Evolutionary conservation across 2,329 filamentous ascomycete genomes (phyloP).

Genomic region (Sphaerulina musiva): DNA sequence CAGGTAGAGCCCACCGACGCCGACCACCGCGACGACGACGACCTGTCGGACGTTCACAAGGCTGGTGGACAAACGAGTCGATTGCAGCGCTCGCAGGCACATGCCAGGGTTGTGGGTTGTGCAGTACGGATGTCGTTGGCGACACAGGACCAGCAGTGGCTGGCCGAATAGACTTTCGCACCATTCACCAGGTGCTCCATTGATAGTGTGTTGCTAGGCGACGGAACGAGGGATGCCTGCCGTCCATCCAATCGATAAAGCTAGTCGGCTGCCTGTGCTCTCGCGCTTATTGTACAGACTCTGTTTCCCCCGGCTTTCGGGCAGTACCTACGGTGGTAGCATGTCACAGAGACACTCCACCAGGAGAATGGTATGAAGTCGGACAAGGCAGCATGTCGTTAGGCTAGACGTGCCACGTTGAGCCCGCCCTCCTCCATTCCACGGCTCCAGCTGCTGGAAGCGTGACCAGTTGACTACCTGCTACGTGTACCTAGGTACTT

Average conservation of each 20-base stretch:
- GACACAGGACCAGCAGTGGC: slow-evolving; percentile 4
- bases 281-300: not conserved
- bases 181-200: not conserved
- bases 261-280: not conserved
- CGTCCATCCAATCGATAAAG: not conserved
- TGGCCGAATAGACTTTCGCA: not conserved
- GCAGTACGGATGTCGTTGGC: not conserved
- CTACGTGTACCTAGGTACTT: not conserved
- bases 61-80: not conserved
- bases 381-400: not conserved
- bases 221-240: not conserved
- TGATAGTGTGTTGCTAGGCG: not conserved
- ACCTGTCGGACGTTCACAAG: not conserved
- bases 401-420: slow-evolving; percentile 4
- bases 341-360: not conserved
- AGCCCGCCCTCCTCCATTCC: slow-evolving; percentile 2
- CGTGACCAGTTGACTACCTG: not conserved
- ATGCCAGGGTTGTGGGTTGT: not conserved
- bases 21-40: not conserved
- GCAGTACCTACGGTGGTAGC: no score
- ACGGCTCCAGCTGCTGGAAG: not conserved
- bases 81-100: not conserved
- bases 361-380: not conserved
- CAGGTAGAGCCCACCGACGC: no score
- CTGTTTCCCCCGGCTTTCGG: no score